These are phyloP conservation scores for Ceratopteris richardii DNA, from an alignment of 75 land plant species.

Conservation along the genomic window DNA sequence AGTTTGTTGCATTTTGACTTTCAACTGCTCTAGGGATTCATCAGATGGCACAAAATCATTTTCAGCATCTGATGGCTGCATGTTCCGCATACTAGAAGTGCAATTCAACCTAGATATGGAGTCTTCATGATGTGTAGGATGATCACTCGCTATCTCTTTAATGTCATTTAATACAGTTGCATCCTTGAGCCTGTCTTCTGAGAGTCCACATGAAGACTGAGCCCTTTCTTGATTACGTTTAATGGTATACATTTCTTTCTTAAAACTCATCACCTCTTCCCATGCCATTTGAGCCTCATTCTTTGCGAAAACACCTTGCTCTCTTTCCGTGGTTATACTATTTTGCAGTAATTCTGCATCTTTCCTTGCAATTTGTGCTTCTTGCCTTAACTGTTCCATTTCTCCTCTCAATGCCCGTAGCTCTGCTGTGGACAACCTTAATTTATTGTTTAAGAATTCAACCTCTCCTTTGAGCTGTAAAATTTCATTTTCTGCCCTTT, in stretches of 20 bases:
- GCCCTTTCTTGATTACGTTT: not conserved
- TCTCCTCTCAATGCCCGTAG: not conserved
- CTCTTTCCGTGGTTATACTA: not conserved
- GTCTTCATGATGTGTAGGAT: too few species aligned
- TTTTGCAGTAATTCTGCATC: not conserved
- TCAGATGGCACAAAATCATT: not conserved
- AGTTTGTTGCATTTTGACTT: not conserved
- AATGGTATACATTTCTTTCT: not conserved
- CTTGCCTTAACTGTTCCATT: not conserved
- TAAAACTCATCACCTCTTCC: not conserved
- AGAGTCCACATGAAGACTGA: not conserved
- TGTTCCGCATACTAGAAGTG: not conserved
- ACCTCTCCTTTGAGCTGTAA: not conserved
- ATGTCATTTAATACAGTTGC: too few species aligned
- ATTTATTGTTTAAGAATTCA: not conserved
- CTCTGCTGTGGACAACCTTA: not conserved
- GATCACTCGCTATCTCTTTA: not conserved
- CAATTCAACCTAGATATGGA: too few species aligned
- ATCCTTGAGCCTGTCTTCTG: conserved; percentile 6
- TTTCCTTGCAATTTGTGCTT: not conserved
- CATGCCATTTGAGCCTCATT: not conserved
- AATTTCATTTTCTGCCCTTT: not conserved
- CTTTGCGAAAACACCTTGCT: not conserved
- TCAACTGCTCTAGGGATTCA: not conserved
- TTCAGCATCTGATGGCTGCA: not conserved